Evolutionary conservation across 2,329 filamentous ascomycete species (phyloP).

Genomic region (Phaeomoniella chlamydospora): DNA sequence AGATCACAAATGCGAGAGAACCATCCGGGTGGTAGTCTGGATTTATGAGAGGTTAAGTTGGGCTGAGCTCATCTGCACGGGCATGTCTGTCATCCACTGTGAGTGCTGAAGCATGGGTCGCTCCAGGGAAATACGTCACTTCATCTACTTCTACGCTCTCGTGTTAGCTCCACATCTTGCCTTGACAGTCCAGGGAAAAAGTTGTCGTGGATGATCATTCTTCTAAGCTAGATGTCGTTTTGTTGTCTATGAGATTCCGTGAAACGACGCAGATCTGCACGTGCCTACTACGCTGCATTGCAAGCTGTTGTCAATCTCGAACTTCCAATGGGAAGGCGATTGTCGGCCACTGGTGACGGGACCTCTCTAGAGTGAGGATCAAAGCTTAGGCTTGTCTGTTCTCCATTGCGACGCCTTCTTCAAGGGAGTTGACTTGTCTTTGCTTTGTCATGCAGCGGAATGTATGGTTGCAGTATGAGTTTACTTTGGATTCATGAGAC

Average conservation of each 20-base stretch:
- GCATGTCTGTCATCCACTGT: no score
- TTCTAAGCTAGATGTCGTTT: constrained; percentile 9
- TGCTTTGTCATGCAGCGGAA: no score
- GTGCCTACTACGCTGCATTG: neutral
- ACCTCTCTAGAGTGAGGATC: constrained; percentile 89
- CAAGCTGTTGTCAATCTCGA: neutral
- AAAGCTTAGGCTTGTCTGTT: constrained; percentile 83
- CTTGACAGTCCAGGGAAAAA: neutral
- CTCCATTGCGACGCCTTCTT: constrained; percentile 14
- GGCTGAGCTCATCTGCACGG: no score
- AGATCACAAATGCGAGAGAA: no score
- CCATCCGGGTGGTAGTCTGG: no score
- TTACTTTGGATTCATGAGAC: no score
- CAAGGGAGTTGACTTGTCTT: constrained; percentile 1
- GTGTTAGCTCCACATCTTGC: neutral
- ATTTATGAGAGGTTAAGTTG: no score
- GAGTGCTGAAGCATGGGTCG: no score
- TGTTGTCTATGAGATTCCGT: neutral
- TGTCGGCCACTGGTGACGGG: constrained; percentile 34
- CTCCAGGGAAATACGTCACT: no score
- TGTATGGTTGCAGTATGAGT: no score
- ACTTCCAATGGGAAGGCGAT: constrained; percentile 7
- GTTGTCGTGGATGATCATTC: neutral
- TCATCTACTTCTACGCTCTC: no score
- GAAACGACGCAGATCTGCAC: neutral